Conservation (phyloP, 768 basidiomycete species). For the Podaxis sp. region DNA sequence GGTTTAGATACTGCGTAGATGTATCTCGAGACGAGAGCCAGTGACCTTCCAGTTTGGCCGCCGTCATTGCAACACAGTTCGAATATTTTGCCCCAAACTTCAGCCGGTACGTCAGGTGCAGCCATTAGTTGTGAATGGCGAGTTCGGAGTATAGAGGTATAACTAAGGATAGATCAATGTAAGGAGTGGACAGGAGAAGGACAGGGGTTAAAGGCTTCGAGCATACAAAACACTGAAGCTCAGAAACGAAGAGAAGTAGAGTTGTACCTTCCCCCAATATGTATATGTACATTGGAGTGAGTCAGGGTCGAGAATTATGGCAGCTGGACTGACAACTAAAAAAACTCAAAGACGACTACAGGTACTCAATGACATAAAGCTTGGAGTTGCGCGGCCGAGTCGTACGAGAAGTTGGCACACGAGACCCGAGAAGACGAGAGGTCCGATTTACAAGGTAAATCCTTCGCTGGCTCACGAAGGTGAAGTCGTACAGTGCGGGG, state of each 20-base stretch:
- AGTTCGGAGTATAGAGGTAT: neutral
- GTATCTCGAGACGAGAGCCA: constrained; percentile 14
- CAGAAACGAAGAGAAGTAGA: neutral
- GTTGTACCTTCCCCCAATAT: neutral
- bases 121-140: constrained; percentile 5
- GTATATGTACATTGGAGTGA: neutral
- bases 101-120: constrained; percentile 7
- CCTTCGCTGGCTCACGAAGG: neutral
- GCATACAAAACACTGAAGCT: neutral
- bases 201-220: neutral
- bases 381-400: neutral
- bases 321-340: neutral
- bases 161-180: neutral
- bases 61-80: constrained; percentile 15
- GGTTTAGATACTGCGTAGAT: constrained; percentile 16
- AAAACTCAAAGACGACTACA: neutral
- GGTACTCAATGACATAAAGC: neutral
- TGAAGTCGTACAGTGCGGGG: neutral
- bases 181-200: neutral
- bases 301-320: neutral
- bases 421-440: neutral
- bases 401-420: neutral
- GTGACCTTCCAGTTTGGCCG: constrained; percentile 18
- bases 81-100: constrained; percentile 19
- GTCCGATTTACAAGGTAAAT: neutral